These are phyloP conservation scores for Elongisporangium undulatum DNA, from an alignment of 352 stramenopile genomes.

Conservation along the genomic window DNA sequence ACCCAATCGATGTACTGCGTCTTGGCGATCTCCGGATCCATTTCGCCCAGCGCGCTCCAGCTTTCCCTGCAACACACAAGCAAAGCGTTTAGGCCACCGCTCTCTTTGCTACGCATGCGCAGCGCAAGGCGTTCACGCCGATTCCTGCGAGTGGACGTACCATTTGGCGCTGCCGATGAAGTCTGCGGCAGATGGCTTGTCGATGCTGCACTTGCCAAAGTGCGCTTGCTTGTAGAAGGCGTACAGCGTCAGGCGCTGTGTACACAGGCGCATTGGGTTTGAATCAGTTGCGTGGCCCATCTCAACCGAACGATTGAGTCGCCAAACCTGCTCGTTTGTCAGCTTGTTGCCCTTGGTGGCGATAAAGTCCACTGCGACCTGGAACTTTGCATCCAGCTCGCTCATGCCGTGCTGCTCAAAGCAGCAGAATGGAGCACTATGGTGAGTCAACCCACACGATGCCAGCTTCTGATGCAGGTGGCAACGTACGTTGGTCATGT, in stretches of 20 bases:
- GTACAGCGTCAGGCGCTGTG: conserved; percentile 68
- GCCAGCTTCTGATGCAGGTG: neutral
- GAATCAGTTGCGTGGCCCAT: neutral
- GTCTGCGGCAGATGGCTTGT: conserved; percentile 61
- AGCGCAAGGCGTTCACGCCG: neutral
- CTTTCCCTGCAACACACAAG: conserved; percentile 35
- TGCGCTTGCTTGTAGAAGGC: conserved; percentile 82
- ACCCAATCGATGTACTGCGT: conserved; percentile 66
- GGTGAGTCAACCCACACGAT: neutral
- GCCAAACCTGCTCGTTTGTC: conserved; percentile 56
- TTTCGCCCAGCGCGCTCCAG: conserved; percentile 55
- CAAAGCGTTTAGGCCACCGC: neutral
- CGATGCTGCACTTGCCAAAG: conserved; percentile 43
- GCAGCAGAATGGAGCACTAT: conserved; percentile 2
- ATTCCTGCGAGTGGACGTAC: conserved; percentile 16
- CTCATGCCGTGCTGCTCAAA: conserved; percentile 42
- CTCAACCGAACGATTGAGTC: neutral
- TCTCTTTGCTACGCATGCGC: neutral
- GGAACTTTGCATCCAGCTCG: conserved; percentile 60
- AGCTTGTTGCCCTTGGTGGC: conserved; percentile 40
- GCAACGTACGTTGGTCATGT: conserved; percentile 36
- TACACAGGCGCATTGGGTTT: neutral
- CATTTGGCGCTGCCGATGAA: conserved; percentile 70
- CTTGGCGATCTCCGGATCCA: conserved; percentile 50
- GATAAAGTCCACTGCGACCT: conserved; percentile 70